A percentile compares a stretch with the other conserved stretches of the same genome.
Conservation (phyloP, 2,329 filamentous ascomycete genomes). For the Corinectria fuckeliana region DNA sequence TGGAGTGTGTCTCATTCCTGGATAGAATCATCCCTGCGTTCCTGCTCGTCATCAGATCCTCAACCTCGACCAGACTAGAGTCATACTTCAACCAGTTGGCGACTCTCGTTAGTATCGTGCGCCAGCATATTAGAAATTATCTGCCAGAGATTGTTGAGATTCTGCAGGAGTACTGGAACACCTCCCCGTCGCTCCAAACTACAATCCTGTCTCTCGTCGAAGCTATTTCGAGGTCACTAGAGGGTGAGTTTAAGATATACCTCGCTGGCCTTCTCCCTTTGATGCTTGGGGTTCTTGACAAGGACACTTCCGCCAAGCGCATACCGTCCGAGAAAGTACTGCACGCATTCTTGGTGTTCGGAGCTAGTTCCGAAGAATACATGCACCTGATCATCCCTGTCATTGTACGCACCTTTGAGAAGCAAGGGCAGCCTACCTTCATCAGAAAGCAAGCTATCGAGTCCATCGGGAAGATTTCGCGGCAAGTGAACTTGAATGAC, state of each 20-base stretch:
- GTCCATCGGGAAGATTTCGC: constrained; percentile 90
- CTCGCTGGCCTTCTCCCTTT: constrained; percentile 86
- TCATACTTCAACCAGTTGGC: constrained; percentile 98
- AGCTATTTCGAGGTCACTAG: constrained; percentile 89
- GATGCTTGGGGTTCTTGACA: constrained; percentile 93
- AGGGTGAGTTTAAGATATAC: constrained; percentile 98
- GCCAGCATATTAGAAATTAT: constrained; percentile 93
- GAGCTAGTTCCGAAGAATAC: constrained; percentile 94
- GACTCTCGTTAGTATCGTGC: constrained; percentile 90
- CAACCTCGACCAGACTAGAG: constrained; percentile 79
- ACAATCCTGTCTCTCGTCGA: constrained; percentile 94
- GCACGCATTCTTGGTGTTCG: constrained; percentile 95
- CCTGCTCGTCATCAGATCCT: constrained; percentile 83
- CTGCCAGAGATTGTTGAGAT: constrained; percentile 85
- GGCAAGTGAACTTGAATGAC: constrained; percentile 96
- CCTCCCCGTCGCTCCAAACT: constrained; percentile 78
- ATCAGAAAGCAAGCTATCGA: constrained; percentile 91
- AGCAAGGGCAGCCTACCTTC: constrained; percentile 77
- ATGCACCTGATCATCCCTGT: constrained; percentile 99
- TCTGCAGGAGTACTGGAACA: constrained; percentile 89
- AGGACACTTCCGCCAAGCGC: constrained; percentile 78
- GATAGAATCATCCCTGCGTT: constrained; percentile 95
- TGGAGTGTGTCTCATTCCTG: constrained; percentile 96
- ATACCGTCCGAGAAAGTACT: constrained; percentile 87
- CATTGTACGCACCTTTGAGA: constrained; percentile 93